Conservation (phyloP, 495 filamentous ascomycete species). For the Penicillium coffeae region DNA sequence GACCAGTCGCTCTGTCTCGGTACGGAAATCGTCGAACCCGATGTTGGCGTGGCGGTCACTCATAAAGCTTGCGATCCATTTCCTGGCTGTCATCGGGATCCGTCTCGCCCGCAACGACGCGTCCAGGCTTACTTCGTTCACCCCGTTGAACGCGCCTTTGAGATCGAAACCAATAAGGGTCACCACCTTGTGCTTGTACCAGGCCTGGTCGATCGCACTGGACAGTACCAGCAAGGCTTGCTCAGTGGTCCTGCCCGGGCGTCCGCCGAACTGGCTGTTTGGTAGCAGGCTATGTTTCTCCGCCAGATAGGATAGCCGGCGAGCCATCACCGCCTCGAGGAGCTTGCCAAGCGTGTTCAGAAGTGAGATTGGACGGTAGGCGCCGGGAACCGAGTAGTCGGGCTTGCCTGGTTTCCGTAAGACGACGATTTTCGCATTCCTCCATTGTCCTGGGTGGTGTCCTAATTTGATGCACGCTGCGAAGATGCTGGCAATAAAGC, state of each 20-base stretch:
- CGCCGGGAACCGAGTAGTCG: constrained; percentile 18
- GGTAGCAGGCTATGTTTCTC: constrained; percentile 24
- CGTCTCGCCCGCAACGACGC: constrained; percentile 11
- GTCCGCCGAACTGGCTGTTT: constrained; percentile 21
- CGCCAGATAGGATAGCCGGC: constrained; percentile 14
- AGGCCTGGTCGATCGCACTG: constrained; percentile 25
- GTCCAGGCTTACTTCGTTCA: constrained; percentile 23
- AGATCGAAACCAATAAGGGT: constrained; percentile 24
- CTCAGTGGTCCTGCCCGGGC: constrained; percentile 20
- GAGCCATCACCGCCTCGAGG: constrained; percentile 21
- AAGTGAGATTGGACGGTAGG: constrained; percentile 24
- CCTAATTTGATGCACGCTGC: constrained; percentile 16
- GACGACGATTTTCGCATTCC: constrained; percentile 19
- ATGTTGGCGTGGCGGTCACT: constrained; percentile 18
- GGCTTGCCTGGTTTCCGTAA: constrained; percentile 22
- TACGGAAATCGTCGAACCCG: constrained; percentile 22
- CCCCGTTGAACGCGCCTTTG: constrained; percentile 29
- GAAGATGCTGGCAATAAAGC: constrained; percentile 6
- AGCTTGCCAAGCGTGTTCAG: constrained; percentile 27
- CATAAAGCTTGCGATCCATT: constrained; percentile 26
- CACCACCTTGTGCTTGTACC: no score
- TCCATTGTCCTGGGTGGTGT: constrained; percentile 17
- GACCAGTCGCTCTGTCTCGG: constrained; percentile 3
- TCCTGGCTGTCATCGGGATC: constrained; percentile 13
- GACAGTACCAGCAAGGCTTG: constrained; percentile 20